Conservation (phyloP, 192 early-diverging fungal species). For the Coemansia sp. region DNA sequence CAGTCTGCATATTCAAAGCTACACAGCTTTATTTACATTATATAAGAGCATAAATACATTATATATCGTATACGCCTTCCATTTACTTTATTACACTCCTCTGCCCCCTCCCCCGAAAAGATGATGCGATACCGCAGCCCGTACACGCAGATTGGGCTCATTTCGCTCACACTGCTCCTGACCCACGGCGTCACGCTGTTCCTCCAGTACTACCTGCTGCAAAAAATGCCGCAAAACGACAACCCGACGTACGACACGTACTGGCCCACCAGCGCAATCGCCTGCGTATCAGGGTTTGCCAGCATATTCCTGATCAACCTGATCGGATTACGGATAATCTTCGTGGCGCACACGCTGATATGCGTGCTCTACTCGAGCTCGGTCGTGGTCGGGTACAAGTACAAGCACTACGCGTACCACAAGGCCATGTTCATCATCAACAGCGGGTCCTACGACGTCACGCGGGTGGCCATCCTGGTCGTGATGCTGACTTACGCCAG, state of each 20-base stretch:
- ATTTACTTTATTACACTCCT: no score
- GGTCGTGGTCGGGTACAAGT: constrained; percentile 20
- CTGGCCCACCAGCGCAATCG: constrained; percentile 27
- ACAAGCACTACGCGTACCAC: constrained; percentile 14
- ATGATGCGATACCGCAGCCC: constrained; percentile 31
- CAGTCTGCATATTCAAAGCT: no score
- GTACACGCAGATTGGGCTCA: constrained; percentile 27
- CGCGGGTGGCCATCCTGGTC: constrained; percentile 31
- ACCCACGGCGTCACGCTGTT: constrained; percentile 24
- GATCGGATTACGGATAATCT: constrained; percentile 24
- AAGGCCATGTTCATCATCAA: constrained; percentile 15
- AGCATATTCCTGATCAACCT: constrained; percentile 38
- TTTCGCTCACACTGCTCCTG: constrained; percentile 22
- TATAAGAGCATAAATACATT: no score
- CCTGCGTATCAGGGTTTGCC: constrained; percentile 30
- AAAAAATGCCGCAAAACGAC: constrained; percentile 18
- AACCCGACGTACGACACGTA: constrained; percentile 35
- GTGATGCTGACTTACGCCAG: constrained; percentile 35
- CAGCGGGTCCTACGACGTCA: constrained; percentile 23
- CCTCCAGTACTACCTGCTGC: constrained; percentile 23
- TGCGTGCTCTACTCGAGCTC: constrained; percentile 30
- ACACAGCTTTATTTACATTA: no score
- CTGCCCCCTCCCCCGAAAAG: no score
- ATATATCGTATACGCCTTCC: no score
- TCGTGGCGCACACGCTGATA: constrained; percentile 23